Evolutionary conservation across 2,329 filamentous ascomycete genomes (phyloP), one percentile per base, ranked within the genome.

Genomic region (Botrytis byssoidea): DNA sequence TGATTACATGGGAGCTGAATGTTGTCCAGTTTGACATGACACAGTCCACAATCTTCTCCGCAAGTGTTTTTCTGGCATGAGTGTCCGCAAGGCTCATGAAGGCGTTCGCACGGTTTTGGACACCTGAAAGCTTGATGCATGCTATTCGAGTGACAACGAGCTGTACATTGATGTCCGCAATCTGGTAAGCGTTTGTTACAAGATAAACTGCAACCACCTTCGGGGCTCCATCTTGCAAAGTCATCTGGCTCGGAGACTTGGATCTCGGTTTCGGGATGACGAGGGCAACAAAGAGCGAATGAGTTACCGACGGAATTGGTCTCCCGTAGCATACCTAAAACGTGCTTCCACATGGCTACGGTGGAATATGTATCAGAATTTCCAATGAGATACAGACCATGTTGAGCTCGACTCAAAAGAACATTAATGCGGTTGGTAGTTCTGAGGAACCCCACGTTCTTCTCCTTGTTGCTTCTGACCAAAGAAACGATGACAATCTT

Each of bases 301-400:
- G 76, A 73, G 0, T 77, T 77, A 0, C 90, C 90, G 5, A 92
- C 77, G 51, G 85, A 86, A 3, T 82, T 82, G 0, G 81, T 78
- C 0, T 77, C 76, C 14, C 81, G 74, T 0, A 94, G 81, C 35
- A 90, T 87, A 0, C 81, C 74, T 14, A 90, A 80, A 0, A 93
- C 88, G 0, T 88, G 77, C 0, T 80, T 77, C 91, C 91, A 94
- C 90, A 93, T 93, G 0, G 81, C 79, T 0, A 93, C 84, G 32
- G 84, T 81, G 0, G 78, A 78, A 44, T 86, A 90, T 0, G 90
- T 93, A 0, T 86, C 80, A 0, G 88, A 79, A 77, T 93, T 91
- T 1, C 92, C 91, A 48, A 94, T 89, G 29, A 94, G 83, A 78
- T 91, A 92, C 86, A 94, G 89, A 0, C 91, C 91, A 76, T 93